Base-by-base conservation (phyloP, 306 rosid species). In the Lablab purpureus region DNA sequence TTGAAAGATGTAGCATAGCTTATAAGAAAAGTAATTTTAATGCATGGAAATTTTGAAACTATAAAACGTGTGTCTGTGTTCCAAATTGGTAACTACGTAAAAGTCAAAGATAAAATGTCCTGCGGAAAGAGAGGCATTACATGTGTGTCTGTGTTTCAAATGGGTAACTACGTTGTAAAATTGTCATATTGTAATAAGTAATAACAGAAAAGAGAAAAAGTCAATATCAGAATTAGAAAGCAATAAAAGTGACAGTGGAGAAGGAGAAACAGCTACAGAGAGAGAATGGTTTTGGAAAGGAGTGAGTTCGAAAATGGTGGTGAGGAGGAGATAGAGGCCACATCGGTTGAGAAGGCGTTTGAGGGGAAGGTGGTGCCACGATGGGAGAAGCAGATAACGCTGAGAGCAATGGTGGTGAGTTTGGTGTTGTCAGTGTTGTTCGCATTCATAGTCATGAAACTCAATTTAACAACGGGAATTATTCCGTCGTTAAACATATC, bases 401-500 rank as follows among this genome's bases (percentile, higher is more conserved):
- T 45, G 19, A 75, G 90, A 45, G 85, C 88, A 0, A 0, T 87
- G 6, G 18, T 59, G 13, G 88, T 82, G 36, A 87, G 90, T 67
- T 0, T 80, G 2, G 50, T 87, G 43, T 50, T 87, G 25, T 37
- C 69, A 2, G 68, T 84, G 34, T 22, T 85, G 59, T 87, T 87
- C 76, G 71, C 88, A 25, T 84, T 87, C 78, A 87, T 87, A 0
- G 88, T 87, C 0, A 87, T 87, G 90, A 87, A 84, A 56, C 68
- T 87, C 7, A 84, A 82, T 10, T 80, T 87, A 4, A 87, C 90
- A 2, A 87, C 86, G 1, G 88, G 88, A 0, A 87, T 87, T 2
- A 79, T 84, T 9, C 90, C 90, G 1, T 81, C 90, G 1, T 47
- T 84, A 10, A 87, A 87, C 71, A 84, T 84, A 2, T 84, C 88